Conservation (phyloP, 164 flowering plant genomes). For the Chloranthus sessilifolius region DNA sequence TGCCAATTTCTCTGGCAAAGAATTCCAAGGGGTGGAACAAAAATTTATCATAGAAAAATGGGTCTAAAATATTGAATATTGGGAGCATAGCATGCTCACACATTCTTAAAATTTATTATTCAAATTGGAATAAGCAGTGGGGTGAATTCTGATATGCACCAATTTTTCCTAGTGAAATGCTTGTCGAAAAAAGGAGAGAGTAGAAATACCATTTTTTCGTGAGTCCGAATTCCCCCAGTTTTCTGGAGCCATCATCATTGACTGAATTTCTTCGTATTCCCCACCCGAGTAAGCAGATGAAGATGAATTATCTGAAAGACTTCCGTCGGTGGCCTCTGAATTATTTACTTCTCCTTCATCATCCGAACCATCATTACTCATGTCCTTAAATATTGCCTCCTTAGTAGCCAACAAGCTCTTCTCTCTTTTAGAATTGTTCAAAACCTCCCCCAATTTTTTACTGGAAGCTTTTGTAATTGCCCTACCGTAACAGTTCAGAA, state of each 20-base stretch:
- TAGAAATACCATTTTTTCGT: slow-evolving; percentile 28
- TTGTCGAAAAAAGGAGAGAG: too few species aligned
- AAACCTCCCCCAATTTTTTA: slow-evolving; percentile 21
- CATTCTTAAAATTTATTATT: background rate
- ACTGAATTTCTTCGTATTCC: slow-evolving; percentile 17
- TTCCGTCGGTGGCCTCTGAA: slow-evolving; percentile 44
- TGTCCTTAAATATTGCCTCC: slow-evolving; percentile 37
- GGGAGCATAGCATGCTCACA: background rate
- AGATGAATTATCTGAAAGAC: slow-evolving; percentile 41
- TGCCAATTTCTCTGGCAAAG: too few species aligned
- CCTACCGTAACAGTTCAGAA: slow-evolving; percentile 3
- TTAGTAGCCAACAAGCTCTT: slow-evolving; percentile 33
- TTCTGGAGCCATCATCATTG: background rate
- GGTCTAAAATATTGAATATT: too few species aligned
- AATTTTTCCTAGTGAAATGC: background rate
- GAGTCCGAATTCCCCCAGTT: slow-evolving; percentile 17
- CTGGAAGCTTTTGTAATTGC: slow-evolving; percentile 14
- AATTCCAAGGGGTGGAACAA: too few species aligned
- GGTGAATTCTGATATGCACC: background rate
- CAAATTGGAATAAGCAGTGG: background rate
- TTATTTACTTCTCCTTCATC: slow-evolving; percentile 24
- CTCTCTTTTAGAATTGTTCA: slow-evolving; percentile 19
- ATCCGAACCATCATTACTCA: slow-evolving; percentile 36
- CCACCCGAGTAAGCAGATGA: slow-evolving; percentile 44
- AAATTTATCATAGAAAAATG: too few species aligned